Percentiles rank a stretch among this genome's conserved stretches.
phyloP scores from a whole-genome alignment of 306 rosid genomes.

The Rubus idaeus region DNA sequence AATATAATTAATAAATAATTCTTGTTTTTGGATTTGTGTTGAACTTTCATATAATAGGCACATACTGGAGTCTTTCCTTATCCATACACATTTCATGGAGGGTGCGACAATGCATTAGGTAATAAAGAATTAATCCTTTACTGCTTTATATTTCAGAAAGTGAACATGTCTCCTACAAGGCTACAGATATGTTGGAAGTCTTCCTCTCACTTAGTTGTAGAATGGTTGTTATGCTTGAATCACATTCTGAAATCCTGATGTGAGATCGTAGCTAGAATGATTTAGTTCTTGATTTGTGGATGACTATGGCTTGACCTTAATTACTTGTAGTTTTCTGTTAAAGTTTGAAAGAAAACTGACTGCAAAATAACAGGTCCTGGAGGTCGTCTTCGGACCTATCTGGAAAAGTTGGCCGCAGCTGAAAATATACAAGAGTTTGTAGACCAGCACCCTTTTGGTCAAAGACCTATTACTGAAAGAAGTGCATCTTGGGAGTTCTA shows the following conservation, averaged over 20 bases:
- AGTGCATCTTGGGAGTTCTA: constrained; percentile 67
- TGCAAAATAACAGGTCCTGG: constrained; percentile 41
- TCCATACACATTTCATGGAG: constrained; percentile 43
- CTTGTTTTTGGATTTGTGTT: constrained; percentile 15
- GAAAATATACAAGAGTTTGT: constrained; percentile 47
- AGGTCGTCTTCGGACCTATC: constrained; percentile 59
- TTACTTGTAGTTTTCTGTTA: not conserved
- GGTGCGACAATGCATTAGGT: constrained; percentile 61
- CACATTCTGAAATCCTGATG: constrained; percentile 9
- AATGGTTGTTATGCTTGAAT: constrained; percentile 3
- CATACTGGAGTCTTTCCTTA: constrained; percentile 61
- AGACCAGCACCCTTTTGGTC: constrained; percentile 63
- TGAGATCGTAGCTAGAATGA: not conserved
- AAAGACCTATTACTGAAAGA: constrained; percentile 40
- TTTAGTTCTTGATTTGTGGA: not conserved
- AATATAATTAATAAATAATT: not conserved
- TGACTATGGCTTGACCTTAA: not conserved
- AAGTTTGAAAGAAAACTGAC: not conserved
- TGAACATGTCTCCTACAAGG: not conserved
- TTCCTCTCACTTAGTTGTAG: not conserved
- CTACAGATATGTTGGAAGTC: not conserved
- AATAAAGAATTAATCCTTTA: constrained; percentile 29
- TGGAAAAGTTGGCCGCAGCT: constrained; percentile 52
- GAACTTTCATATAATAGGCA: constrained; percentile 41
- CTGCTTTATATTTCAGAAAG: constrained; percentile 4